Evolutionary conservation across 768 basidiomycete genomes (phyloP).

Genomic region (Kwoniella dendrophila): DNA sequence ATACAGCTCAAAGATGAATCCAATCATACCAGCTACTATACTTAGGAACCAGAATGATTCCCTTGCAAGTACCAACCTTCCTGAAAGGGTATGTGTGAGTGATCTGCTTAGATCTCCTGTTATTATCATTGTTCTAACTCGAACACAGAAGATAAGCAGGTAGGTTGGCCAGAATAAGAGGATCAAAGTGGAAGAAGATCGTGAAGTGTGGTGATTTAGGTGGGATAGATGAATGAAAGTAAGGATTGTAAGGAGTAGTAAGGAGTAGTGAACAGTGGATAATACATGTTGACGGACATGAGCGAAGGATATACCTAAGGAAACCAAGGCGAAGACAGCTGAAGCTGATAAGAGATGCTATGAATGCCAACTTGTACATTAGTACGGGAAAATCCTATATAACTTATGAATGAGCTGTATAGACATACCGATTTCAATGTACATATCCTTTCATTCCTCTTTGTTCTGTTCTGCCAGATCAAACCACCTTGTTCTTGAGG

Average conservation of each 20-base stretch:
- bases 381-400: too few relatives aligned
- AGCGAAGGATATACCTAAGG: conserved; percentile 60
- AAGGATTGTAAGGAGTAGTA: conserved; percentile 65
- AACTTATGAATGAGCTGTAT: conserved; percentile 11
- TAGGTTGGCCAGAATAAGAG: conserved; percentile 84
- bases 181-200: conserved; percentile 70
- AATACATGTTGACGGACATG: conserved; percentile 58
- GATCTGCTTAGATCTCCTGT: conserved; percentile 47
- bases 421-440: conserved; percentile 69
- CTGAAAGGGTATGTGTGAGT: conserved; percentile 30
- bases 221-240: conserved; percentile 63
- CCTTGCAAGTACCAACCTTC: conserved; percentile 32
- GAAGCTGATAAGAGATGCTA: conserved; percentile 35
- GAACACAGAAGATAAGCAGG: conserved; percentile 60
- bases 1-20: conserved; percentile 42
- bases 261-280: conserved; percentile 60
- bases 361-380: not conserved
- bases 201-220: conserved; percentile 70
- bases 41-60: conserved; percentile 44
- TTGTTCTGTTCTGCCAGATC: conserved; percentile 57
- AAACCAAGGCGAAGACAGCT: conserved; percentile 58
- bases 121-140: conserved; percentile 64
- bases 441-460: conserved; percentile 62
- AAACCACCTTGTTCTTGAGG: conserved; percentile 53
- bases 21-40: conserved; percentile 53